Percentiles rank a stretch among this genome's conserved stretches.
Conservation (phyloP, 139 green algal species). For the Chlorella ohadii region DNA sequence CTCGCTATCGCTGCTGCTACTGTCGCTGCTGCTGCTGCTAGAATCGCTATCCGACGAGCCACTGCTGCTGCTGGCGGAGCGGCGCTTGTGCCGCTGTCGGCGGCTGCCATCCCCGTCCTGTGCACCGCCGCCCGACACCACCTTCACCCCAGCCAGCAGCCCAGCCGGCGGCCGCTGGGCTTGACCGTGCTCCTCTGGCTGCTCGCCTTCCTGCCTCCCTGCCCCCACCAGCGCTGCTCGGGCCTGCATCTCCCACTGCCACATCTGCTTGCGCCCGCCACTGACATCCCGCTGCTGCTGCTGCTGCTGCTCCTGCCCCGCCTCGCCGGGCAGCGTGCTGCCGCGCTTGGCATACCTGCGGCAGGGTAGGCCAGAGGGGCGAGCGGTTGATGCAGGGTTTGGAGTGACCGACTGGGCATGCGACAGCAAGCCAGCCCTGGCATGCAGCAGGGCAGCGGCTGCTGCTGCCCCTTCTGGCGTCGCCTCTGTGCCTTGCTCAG, state of each 20-base stretch:
- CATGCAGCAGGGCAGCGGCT: no score
- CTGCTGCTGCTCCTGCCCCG: conserved; percentile 17
- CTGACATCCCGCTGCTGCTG: not conserved
- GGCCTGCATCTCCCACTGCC: conserved; percentile 14
- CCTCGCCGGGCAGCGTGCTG: not conserved
- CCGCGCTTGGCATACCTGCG: conserved; percentile 47
- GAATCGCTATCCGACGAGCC: not conserved
- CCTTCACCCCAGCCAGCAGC: conserved; percentile 25
- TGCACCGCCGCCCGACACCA: not conserved
- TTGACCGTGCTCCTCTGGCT: not conserved
- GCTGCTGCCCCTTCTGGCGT: no score
- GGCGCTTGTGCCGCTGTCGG: not conserved
- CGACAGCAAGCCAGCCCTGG: no score
- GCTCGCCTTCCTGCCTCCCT: not conserved
- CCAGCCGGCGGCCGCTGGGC: no score
- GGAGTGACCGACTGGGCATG: no score
- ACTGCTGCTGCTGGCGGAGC: not conserved
- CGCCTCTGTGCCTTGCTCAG: no score
- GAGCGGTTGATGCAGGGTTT: no score
- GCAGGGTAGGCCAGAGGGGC: not conserved
- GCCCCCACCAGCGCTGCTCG: conserved; percentile 7
- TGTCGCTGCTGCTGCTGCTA: not conserved
- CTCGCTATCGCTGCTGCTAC: no score
- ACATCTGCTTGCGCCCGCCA: conserved; percentile 20
- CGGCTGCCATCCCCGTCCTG: not conserved